A percentile compares a stretch with the other conserved stretches of the same genome.
Conservation (phyloP, 257 asterid genomes). For the Craterostigma plantagineum region DNA sequence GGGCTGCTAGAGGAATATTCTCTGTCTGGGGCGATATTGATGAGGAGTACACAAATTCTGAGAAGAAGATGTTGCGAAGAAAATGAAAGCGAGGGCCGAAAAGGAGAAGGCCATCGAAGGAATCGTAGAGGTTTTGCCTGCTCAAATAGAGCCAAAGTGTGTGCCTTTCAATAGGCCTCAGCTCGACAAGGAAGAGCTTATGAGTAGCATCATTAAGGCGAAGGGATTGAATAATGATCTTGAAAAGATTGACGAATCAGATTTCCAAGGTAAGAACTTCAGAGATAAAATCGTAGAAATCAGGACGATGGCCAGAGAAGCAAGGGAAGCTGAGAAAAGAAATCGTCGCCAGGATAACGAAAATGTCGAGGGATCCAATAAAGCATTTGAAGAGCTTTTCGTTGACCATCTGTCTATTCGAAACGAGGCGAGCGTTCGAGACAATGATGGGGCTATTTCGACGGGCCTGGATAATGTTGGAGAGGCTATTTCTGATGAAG, state of each 20-base stretch:
- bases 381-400: constrained; percentile 11
- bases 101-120: constrained; percentile 34
- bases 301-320: constrained; percentile 54
- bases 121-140: constrained; percentile 43
- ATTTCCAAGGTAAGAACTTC: constrained; percentile 21
- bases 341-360: constrained; percentile 11
- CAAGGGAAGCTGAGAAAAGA: constrained; percentile 44
- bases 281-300: constrained; percentile 42
- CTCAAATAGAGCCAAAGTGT: constrained; percentile 17
- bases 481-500: constrained; percentile 10
- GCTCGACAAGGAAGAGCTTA: constrained; percentile 56
- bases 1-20: constrained; percentile 28
- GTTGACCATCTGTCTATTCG: constrained; percentile 12
- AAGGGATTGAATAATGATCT: no score
- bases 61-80: constrained; percentile 76
- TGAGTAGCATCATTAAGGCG: constrained; percentile 27
- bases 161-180: constrained; percentile 35
- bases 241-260: constrained; percentile 10
- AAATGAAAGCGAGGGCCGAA: constrained; percentile 40
- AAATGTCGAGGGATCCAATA: constrained; percentile 21
- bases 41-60: constrained; percentile 33
- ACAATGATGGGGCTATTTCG: constrained; percentile 10
- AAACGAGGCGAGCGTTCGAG: constrained; percentile 10
- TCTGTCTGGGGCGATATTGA: constrained; percentile 10
- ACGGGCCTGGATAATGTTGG: constrained; percentile 10